Evolutionary conservation across 2,329 filamentous ascomycete genomes (phyloP).

Genomic region (Aspergillus sp.): DNA sequence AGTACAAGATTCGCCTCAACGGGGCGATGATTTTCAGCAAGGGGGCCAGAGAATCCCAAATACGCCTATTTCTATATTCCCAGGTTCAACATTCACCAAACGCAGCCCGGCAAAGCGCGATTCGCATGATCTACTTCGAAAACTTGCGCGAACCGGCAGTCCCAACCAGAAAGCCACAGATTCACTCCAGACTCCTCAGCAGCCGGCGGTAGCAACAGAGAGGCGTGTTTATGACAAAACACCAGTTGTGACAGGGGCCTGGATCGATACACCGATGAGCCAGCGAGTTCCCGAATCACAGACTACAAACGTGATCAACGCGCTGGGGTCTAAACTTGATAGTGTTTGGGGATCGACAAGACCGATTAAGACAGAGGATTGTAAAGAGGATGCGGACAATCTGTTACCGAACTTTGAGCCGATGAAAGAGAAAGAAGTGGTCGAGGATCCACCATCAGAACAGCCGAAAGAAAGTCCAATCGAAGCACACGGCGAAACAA

Average conservation of each 20-base stretch:
- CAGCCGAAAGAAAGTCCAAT: constrained; percentile 1
- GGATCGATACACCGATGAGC: constrained; percentile 49
- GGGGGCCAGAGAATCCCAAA: constrained; percentile 36
- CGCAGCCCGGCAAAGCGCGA: constrained; percentile 33
- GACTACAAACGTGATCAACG: not conserved
- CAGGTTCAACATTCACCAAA: constrained; percentile 31
- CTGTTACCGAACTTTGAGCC: constrained; percentile 11
- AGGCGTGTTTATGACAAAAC: constrained; percentile 43
- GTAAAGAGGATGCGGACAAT: constrained; percentile 23
- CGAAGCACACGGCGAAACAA: not conserved
- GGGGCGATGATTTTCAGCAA: constrained; percentile 13
- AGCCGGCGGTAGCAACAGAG: constrained; percentile 25
- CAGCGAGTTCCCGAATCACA: constrained; percentile 26
- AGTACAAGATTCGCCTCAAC: constrained; percentile 16
- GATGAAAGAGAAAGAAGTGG: constrained; percentile 4
- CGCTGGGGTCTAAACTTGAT: not conserved
- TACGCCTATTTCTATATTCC: constrained; percentile 40
- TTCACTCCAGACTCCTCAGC: constrained; percentile 34
- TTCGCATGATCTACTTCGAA: constrained; percentile 44
- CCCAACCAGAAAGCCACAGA: constrained; percentile 29
- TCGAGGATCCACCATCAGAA: constrained; percentile 3
- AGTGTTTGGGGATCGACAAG: not conserved
- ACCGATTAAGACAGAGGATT: constrained; percentile 20
- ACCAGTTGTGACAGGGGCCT: constrained; percentile 46
- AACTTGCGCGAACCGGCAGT: constrained; percentile 40